Evolutionary conservation across 2,329 filamentous ascomycete genomes (phyloP), one percentile per base, ranked within the genome.

Genomic region (Aschersonia sp.): DNA sequence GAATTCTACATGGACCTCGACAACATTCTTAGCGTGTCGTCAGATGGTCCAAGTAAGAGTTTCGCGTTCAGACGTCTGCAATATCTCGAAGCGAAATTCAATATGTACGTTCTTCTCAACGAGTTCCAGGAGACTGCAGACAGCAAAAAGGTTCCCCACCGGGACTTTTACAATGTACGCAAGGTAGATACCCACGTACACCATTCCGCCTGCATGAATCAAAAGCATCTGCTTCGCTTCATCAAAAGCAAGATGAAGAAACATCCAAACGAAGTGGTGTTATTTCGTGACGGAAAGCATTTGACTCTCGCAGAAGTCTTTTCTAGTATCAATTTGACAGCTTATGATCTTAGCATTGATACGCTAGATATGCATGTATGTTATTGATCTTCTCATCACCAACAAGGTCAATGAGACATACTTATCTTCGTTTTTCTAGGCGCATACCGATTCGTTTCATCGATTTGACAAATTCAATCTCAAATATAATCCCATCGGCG

Each of bases 221-320:
- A 98, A 66, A 98, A 98, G 68, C 92, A 98, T 74, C 70, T 98
- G 49, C 72, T 98, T 51, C 87, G 92, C 48, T 98, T 98, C 67
- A 98, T 98, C 72, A 98, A 98, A 68, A 95, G 89, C 67, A 98
- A 98, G 69, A 96, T 98, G 88, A 97, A 96, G 76, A 98, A 95
- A 66, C 92, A 79, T 20, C 89, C 89, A 0, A 86, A 97, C 58
- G 92, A 98, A 67, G 80, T 92, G 32, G 92, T 98, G 5, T 76
- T 98, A 43, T 94, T 82, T 64, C 79, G 92, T 60, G 92, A 98
- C 63, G 91, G 85, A 51, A 94, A 91, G 64, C 80, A 94, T 64
- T 72, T 98, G 56, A 97, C 92, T 1, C 68, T 98, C 51, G 81
- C 80, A 50, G 87, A 98, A 66, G 92, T 98, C 1, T 98, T 98